phyloP scores from a whole-genome alignment of 495 filamentous ascomycete species.

The Talaromyces thailandensis region DNA sequence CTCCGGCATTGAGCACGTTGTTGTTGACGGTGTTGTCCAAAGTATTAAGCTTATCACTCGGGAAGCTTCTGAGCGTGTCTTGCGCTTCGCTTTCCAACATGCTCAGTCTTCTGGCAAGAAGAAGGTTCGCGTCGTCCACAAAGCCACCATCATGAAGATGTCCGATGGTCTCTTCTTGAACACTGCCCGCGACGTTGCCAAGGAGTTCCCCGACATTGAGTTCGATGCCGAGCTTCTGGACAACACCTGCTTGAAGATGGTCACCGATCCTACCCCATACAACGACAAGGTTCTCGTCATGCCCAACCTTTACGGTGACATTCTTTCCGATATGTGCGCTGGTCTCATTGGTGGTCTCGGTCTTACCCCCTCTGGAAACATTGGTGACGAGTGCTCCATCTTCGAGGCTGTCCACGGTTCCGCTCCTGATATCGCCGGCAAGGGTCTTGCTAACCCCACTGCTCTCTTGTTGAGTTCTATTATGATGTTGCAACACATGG shows the following conservation, averaged over 20 bases:
- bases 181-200: conserved; percentile 70
- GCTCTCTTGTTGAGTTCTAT: conserved; percentile 83
- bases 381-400: conserved; percentile 97
- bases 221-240: conserved; percentile 96
- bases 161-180: conserved; percentile 93
- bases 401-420: conserved; percentile 99
- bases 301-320: conserved; percentile 99
- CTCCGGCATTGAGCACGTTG: conserved; percentile 97
- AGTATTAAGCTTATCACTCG: conserved; percentile 98
- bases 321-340: conserved; percentile 98
- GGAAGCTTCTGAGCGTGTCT: conserved; percentile 86
- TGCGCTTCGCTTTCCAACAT: conserved; percentile 96
- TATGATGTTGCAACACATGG: conserved; percentile 99
- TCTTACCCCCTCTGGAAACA: conserved; percentile 95
- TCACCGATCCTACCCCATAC: conserved; percentile 87
- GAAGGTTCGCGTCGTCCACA: conserved; percentile 96
- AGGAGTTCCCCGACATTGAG: conserved; percentile 89
- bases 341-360: conserved; percentile 96
- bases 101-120: conserved; percentile 82
- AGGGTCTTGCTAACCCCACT: conserved; percentile 91
- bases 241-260: conserved; percentile 98
- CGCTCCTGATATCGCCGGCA: conserved; percentile 94
- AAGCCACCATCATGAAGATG: conserved; percentile 99
- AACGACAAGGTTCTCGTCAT: conserved; percentile 99
- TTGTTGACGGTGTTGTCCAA: conserved; percentile 96